These are phyloP conservation scores for Nothophoma quercina DNA, from an alignment of 2,329 filamentous ascomycete species.

Conservation along the genomic window DNA sequence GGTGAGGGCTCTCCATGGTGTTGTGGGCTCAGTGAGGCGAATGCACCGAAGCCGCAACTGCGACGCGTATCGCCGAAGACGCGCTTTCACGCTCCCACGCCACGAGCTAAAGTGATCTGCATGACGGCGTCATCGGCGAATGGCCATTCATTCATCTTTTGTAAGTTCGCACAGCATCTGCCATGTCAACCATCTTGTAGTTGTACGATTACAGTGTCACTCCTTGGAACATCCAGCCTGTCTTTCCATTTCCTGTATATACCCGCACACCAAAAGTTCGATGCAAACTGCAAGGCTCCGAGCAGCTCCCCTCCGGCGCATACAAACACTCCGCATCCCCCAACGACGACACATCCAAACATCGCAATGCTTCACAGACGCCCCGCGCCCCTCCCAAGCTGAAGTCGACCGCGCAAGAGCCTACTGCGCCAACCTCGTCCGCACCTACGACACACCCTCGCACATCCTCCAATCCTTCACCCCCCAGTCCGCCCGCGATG, in stretches of 20 bases:
- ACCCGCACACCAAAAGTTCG: no score
- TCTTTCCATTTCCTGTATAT: no score
- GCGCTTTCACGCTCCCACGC: slow-evolving; percentile 41
- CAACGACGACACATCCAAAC: slow-evolving; percentile 33
- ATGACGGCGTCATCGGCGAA: slow-evolving; percentile 39
- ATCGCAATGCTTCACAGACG: slow-evolving; percentile 29
- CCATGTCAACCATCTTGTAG: no score
- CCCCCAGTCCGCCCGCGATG: slow-evolving; percentile 74
- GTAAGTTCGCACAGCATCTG: no score
- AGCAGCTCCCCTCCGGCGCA: slow-evolving; percentile 29
- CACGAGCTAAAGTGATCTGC: slow-evolving; percentile 26
- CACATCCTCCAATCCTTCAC: slow-evolving; percentile 87
- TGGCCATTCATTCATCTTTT: slow-evolving; percentile 9
- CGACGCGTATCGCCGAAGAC: slow-evolving; percentile 38
- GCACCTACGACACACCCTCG: slow-evolving; percentile 88
- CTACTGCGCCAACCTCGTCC: slow-evolving; percentile 70
- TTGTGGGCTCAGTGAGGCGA: slow-evolving; percentile 8
- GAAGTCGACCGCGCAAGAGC: slow-evolving; percentile 63
- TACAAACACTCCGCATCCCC: slow-evolving; percentile 6
- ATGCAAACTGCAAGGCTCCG: slow-evolving; percentile 35
- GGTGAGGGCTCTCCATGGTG: slow-evolving; percentile 50
- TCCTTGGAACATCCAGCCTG: no score
- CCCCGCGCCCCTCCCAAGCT: slow-evolving; percentile 44
- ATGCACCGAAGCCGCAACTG: slow-evolving; percentile 1
- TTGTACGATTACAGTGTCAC: no score